Base-by-base conservation (phyloP, 768 basidiomycete genomes). In the Melanogaster broomeanus region DNA sequence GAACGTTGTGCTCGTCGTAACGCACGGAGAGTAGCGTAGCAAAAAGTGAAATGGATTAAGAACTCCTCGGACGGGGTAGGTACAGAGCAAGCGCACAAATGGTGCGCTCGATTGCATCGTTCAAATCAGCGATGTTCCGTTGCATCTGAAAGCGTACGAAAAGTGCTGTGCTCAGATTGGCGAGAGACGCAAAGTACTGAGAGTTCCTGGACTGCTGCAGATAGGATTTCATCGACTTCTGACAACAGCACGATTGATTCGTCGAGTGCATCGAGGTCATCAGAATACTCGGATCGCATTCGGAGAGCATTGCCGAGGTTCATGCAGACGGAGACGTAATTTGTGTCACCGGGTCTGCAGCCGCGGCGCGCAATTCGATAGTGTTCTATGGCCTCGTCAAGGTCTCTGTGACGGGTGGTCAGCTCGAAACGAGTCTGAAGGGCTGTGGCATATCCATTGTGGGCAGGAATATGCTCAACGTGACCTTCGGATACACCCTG, bases 351-450 rank as follows among this genome's bases (percentile, higher is more conserved):
- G 13, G 37, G 49, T 27, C 35, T 53, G 46, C 53, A 60, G 25
- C 7, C 21, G 3, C 48, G 30, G 19, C 41, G 49, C 13, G 67
- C 56, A 16, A 52, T 22, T 12, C 55, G 57, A 53, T 37, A 54
- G 15, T 43, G 10, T 4, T 22, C 35, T n/a, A 68, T 59, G 19
- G 67, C 59, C 21, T 59, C 67, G 1, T 70, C 51, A 10, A 69
- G 22, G 40, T 68, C 67, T 7, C 54, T 39, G 3, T 2, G 16
- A 25, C 50, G 48, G 1, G 38, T 10, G 7, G 3, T 30, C 4
- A 43, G 7, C 25, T 49, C 9, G 49, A 62, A 65, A 19, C 63
- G 60, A 6, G 46, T 33, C 18, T 44, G 30, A 19, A 65, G 56
- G n/a, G 65, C 65, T 7, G 27, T 45, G 18, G 52, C 65, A 15